Evolutionary conservation across 202 grass and related monocot species (phyloP), one percentile per base, ranked within the genome.

Genomic region (Zoysia matrella): DNA sequence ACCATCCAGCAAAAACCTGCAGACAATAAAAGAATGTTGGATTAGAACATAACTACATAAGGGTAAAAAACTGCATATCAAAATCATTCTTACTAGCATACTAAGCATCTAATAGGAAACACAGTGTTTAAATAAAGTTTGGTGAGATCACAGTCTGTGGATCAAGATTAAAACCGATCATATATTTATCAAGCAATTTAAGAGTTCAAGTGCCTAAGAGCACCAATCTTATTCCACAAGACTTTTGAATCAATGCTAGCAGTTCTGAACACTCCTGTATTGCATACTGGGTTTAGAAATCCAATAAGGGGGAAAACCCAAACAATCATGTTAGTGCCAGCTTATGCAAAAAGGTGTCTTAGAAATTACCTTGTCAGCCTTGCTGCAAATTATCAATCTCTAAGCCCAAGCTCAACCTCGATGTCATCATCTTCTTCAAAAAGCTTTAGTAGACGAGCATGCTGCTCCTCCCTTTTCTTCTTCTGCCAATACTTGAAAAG

Each of bases 351-450:
- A 72, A 4, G 63, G 2, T 80, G 69, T 13, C 3, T 15, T 1
- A 36, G 68, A 52, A 54, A 71, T 86, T 86, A 90, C 88, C 88
- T 83, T 83, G 83, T 90, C 74, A 86, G 69, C 63, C 55, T 75
- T 83, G 83, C 83, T 82, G 83, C 79, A 72, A 63, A 67, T 70
- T 69, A 60, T 98, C 84, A 95, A 82, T 98, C 92, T 79, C 90
- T 88, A 83, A 98, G 89, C 41, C 95, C 92, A 84, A 98, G 30
- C 30, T 36, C 30, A 36, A 36, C 30, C 30, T 36, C 30, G 30
- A 36, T 36, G 30, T 36, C 30, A 36, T 36, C 30, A 36, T 36
- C 30, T 36, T 36, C 30, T 36, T 36, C 30, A 36, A 36, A 36
- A 36, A 36, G 30, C 30, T 36, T 36, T 36, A 36, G 30, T 36